Base-by-base conservation (phyloP, 495 filamentous ascomycete species). In the Annulohypoxylon maeteangense region DNA sequence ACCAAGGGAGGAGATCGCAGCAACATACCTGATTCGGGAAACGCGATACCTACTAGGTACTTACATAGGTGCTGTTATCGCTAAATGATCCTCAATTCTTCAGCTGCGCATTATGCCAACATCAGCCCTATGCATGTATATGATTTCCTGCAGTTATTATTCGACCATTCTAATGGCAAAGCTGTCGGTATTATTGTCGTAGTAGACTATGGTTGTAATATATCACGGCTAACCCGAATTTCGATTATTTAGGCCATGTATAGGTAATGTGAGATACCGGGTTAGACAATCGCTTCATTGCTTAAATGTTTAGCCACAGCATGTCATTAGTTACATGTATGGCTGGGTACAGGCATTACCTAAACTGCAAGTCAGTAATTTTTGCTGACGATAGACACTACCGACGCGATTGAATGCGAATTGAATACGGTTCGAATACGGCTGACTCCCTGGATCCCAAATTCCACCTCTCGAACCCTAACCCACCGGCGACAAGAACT, bases 21-120 rank as follows among this genome's bases (percentile, higher is more conserved):
- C 59, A 63, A 58, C 31, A 58, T 27, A 44, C 66, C 23, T 12
- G 32, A 63, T 63, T 69, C 11, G 32, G 62, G 5, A 57, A 65
- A 29, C 12, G 25, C 38, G 4, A 25, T n/a, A 29, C 51, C 7
- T n/a, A n/a, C n/a, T n/a, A n/a, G n/a, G n/a, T n/a, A n/a, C n/a
- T n/a, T n/a, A n/a, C n/a, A n/a, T n/a, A n/a, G n/a, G n/a, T n/a
- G n/a, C n/a, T n/a, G 11, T 42, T 47, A 7, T 14, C 25, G 40
- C 23, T 18, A 7, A 16, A 47, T n/a, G 27, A 22, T 27, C 18
- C 34, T 38, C 47, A 32, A 32, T 44, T 64, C 32, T 64, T 23
- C 47, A 27, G 18, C 27, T 53, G 22, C 32, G n/a, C 23, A n/a
- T n/a, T 6, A 51, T 51, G 23, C 47, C 5, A 54, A 20, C 6